These are phyloP conservation scores for Ceratopteris richardii DNA, from an alignment of 75 land plant species.

Conservation along the genomic window DNA sequence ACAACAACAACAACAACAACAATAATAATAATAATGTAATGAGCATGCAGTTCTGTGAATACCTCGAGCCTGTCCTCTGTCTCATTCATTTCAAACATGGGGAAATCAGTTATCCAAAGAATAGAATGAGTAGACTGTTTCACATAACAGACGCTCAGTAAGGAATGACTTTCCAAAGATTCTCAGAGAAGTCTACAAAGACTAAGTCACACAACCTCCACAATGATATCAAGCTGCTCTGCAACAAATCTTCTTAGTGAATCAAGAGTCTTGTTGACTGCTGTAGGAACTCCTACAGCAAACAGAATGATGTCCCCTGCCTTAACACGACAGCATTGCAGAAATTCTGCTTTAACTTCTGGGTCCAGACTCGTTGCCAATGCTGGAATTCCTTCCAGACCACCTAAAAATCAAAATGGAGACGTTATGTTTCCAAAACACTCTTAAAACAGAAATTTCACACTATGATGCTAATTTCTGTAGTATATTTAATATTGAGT, in stretches of 20 bases:
- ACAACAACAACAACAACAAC: no score
- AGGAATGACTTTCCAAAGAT: no score
- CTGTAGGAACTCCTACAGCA: constrained; percentile 55
- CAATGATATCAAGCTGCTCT: constrained; percentile 54
- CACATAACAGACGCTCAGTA: no score
- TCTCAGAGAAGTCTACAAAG: no score
- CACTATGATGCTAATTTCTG: no score
- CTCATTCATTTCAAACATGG: constrained; percentile 94
- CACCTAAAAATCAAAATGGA: constrained; percentile 27
- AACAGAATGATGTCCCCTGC: constrained; percentile 81
- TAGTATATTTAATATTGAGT: no score
- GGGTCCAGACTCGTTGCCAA: constrained; percentile 47
- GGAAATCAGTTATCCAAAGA: constrained; percentile 94
- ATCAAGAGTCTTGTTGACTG: constrained; percentile 78
- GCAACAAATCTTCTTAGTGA: constrained; percentile 64
- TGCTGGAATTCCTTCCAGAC: constrained; percentile 73
- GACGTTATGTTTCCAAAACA: no score
- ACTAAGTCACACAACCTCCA: constrained; percentile 73
- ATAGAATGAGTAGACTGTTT: constrained; percentile 63
- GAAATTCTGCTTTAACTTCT: constrained; percentile 34
- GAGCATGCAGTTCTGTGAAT: neutral
- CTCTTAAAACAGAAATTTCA: no score
- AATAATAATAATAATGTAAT: no score
- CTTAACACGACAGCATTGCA: constrained; percentile 44
- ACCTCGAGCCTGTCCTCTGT: constrained; percentile 83